Conservation (phyloP, 768 basidiomycete genomes). For the Boletus insuetus region DNA sequence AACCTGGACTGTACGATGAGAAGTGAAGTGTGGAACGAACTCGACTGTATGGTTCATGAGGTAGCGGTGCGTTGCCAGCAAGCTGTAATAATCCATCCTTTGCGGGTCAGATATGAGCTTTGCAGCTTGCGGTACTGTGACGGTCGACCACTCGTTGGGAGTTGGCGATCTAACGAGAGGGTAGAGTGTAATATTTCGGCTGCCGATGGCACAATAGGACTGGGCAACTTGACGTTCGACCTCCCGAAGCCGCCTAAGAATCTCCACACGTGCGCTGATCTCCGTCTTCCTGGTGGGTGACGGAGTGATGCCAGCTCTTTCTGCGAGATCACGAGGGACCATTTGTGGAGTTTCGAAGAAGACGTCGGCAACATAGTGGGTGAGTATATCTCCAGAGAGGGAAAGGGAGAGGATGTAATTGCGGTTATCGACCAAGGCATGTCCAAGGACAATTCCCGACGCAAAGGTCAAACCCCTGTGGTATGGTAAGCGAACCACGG, state of each 20-base stretch:
- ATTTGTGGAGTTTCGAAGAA: conserved; percentile 61
- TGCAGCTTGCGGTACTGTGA: conserved; percentile 56
- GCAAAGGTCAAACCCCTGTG: conserved; percentile 19
- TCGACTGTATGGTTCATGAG: conserved; percentile 53
- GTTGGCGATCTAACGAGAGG: conserved; percentile 42
- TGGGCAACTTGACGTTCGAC: conserved; percentile 49
- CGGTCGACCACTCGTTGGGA: conserved; percentile 49
- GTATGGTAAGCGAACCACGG: conserved; percentile 6
- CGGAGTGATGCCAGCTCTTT: conserved; percentile 43
- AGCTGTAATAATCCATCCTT: conserved; percentile 33
- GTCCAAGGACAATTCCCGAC: conserved; percentile 29
- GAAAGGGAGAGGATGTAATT: conserved; percentile 30
- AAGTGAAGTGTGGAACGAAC: conserved; percentile 49
- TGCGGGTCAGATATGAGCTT: conserved; percentile 36
- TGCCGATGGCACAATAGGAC: conserved; percentile 35
- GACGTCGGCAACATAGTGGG: conserved; percentile 50
- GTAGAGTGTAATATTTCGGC: conserved; percentile 38
- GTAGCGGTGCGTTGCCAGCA: conserved; percentile 56
- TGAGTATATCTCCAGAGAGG: conserved; percentile 50
- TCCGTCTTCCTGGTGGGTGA: conserved; percentile 35
- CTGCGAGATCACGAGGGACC: conserved; percentile 42
- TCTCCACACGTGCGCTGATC: conserved; percentile 59
- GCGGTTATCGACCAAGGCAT: conserved; percentile 31
- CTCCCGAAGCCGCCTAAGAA: conserved; percentile 56
- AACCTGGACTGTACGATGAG: conserved; percentile 46